These are phyloP conservation scores for Citrus trifoliata DNA, from an alignment of 345 rosid species.

Conservation along the genomic window DNA sequence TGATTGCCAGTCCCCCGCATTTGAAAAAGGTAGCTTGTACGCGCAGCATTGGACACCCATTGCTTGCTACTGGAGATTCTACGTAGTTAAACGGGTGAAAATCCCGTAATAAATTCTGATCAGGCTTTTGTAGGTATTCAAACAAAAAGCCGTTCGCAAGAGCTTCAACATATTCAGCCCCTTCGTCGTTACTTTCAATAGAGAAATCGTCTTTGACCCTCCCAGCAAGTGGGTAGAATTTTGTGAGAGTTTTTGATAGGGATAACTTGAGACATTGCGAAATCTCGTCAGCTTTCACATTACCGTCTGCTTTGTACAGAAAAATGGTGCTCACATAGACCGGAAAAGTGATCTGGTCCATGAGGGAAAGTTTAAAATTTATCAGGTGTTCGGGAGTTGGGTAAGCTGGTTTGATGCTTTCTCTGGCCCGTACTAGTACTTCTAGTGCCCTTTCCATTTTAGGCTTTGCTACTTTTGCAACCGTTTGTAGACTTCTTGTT, in stretches of 20 bases:
- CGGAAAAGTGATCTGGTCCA: too few relatives aligned
- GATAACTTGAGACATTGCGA: slow-evolving; percentile 13
- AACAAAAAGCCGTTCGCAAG: slow-evolving; percentile 2
- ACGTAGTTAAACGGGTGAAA: slow-evolving; percentile 12
- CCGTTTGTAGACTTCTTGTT: too few relatives aligned
- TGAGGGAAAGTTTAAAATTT: too few relatives aligned
- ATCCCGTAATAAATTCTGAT: slow-evolving; percentile 7
- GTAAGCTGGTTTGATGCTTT: too few relatives aligned
- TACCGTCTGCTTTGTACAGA: neutral
- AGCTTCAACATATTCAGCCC: slow-evolving; percentile 16
- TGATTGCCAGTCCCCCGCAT: neutral
- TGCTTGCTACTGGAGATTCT: neutral
- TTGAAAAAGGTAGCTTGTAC: neutral
- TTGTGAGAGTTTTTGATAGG: slow-evolving; percentile 15
- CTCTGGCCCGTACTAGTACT: too few relatives aligned
- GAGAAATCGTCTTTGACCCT: neutral
- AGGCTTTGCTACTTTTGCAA: too few relatives aligned
- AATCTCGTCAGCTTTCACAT: neutral
- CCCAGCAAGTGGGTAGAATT: slow-evolving; percentile 20
- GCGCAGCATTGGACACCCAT: neutral
- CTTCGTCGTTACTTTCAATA: neutral
- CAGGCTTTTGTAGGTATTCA: slow-evolving; percentile 10
- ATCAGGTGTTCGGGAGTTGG: too few relatives aligned
- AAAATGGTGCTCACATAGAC: too few relatives aligned
- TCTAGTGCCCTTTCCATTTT: too few relatives aligned